Evolutionary conservation across 2,329 filamentous ascomycete genomes (phyloP), one percentile per base, ranked within the genome.

Genomic region (Hymenoscyphus linearis): DNA sequence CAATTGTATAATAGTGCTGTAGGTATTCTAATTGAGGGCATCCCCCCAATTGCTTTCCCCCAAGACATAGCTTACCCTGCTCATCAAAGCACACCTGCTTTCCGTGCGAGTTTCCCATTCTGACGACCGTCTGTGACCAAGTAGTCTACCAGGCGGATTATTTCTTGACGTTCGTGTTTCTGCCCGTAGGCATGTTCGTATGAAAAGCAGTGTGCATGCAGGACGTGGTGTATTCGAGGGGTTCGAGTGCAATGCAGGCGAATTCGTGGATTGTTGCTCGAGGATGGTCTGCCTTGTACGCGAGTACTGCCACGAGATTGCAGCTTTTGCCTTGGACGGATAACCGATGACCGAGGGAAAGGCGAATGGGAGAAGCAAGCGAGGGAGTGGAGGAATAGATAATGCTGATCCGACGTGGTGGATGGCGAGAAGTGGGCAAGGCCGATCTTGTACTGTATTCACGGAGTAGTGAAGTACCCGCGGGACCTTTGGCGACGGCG

Each of bases 91-190:
- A 88, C 79, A 96, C 85, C 77, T 90, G 91, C 77, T 97, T 97
- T 77, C 93, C 93, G 78, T 93, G 92, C 74, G 88, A 89, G 79
- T 98, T 97, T 75, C 93, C 93, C 93, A 98, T 98, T 35, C 34
- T 67, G 62, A 60, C 62, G 64, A 65, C 58, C 36, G 18, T 52
- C 22, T 60, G 50, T 44, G 47, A 36, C 55, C 47, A 47, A 59
- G 53, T 57, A 47, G 14, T 63, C 55, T 62, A 61, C 35, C 58
- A 36, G 59, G 27, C 55, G 55, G 57, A 47, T 47, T 62, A 52
- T 58, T 54, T 61, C 31, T 61, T 37, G 47, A 58, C 55, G 25
- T 54, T 55, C 44, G 53, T 56, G 31, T 59, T 56, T 56, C 59
- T 66, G 64, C 65, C 60, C 60, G 58, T 57, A 55, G 64, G 67